Evolutionary conservation across 2,329 filamentous ascomycete species (phyloP).

Genomic region (Cladophialophora psammophila): DNA sequence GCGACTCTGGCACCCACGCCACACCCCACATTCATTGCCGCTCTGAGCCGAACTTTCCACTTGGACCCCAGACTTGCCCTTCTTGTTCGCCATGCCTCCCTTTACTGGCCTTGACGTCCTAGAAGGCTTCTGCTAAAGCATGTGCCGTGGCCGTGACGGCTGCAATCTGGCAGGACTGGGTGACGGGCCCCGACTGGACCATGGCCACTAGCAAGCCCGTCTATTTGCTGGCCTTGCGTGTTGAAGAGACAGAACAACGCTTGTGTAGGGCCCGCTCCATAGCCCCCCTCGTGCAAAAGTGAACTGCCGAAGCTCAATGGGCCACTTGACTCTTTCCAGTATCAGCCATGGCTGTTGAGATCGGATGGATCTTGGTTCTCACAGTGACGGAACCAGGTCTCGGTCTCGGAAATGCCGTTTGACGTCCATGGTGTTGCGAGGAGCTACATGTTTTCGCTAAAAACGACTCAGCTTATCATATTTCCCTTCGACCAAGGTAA

Average conservation of each 20-base stretch:
- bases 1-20: background rate
- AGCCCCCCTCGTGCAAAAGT: slow-evolving; percentile 18
- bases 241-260: background rate
- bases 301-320: slow-evolving; percentile 33
- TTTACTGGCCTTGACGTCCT: slow-evolving; percentile 7
- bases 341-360: slow-evolving; percentile 16
- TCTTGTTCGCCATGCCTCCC: slow-evolving; percentile 9
- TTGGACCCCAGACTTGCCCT: slow-evolving; percentile 13
- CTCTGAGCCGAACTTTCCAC: slow-evolving; percentile 19
- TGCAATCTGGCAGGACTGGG: background rate
- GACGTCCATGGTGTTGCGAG: slow-evolving; percentile 4
- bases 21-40: slow-evolving; percentile 18
- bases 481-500: background rate
- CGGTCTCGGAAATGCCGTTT: slow-evolving; percentile 3
- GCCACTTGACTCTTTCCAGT: slow-evolving; percentile 22
- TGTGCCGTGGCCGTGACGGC: slow-evolving; percentile 5
- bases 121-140: background rate
- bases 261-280: slow-evolving; percentile 13
- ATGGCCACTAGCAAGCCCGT: background rate
- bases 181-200: slow-evolving; percentile 2
- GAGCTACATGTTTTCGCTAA: slow-evolving; percentile 4
- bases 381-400: slow-evolving; percentile 13
- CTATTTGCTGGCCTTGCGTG: slow-evolving; percentile 27
- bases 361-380: slow-evolving; percentile 26
- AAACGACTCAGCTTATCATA: slow-evolving; percentile 6